Evolutionary conservation across 345 rosid genomes (phyloP).

Genomic region (Erucastrum elatum): DNA sequence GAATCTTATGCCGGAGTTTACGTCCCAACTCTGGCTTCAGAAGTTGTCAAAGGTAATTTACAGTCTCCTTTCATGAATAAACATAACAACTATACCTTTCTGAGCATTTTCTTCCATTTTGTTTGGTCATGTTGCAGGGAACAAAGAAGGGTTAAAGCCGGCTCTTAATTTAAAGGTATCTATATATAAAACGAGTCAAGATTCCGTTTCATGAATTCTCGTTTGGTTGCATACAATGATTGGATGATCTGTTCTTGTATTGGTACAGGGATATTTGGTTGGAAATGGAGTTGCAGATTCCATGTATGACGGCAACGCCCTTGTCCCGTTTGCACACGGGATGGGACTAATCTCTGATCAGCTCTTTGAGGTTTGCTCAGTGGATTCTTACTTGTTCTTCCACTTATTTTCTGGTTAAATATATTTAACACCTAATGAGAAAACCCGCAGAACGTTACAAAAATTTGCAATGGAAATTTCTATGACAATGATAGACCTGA

Average conservation of each 20-base stretch:
- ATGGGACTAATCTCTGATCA: constrained; percentile 90
- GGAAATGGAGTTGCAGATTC: constrained; percentile 92
- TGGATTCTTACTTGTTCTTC: not conserved
- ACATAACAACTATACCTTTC: not conserved
- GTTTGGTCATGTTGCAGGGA: constrained; percentile 47
- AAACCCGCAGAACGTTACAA: constrained; percentile 54
- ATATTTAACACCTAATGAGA: not conserved
- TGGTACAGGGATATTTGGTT: constrained; percentile 76
- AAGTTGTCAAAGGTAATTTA: constrained; percentile 69
- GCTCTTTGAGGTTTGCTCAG: constrained; percentile 57
- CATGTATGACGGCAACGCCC: constrained; percentile 76
- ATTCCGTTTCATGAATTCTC: not conserved
- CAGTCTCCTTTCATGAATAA: constrained; percentile 3
- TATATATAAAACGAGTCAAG: not conserved
- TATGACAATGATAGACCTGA: constrained; percentile 38
- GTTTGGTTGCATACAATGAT: not conserved
- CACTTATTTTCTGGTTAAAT: not conserved
- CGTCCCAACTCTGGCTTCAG: constrained; percentile 85
- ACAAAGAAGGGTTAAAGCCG: constrained; percentile 64
- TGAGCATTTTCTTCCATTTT: not conserved
- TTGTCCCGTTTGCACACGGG: constrained; percentile 89
- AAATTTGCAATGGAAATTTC: constrained; percentile 64
- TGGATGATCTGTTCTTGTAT: not conserved
- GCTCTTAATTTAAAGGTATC: constrained; percentile 69
- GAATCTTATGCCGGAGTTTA: constrained; percentile 95